Conservation (phyloP, 2,329 filamentous ascomycete genomes). For the Phialophora verrucosa region DNA sequence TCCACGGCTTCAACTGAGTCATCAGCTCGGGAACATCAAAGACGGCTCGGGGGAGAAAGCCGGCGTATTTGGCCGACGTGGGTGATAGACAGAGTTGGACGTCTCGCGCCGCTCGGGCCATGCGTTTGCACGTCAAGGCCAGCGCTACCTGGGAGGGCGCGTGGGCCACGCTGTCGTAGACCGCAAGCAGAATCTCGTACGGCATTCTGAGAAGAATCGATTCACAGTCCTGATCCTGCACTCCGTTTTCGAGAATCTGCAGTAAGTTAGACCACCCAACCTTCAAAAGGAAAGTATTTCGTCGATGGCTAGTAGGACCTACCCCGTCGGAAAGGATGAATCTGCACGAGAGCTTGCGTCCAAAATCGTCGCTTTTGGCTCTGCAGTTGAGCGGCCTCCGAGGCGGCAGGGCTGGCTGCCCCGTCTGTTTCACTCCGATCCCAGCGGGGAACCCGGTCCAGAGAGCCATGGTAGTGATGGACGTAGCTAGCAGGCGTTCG, state of each 20-base stretch:
- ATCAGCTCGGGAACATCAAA: constrained; percentile 40
- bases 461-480: constrained; percentile 25
- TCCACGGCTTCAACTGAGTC: constrained; percentile 35
- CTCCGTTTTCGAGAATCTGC: constrained; percentile 19
- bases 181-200: constrained; percentile 35
- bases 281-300: background rate
- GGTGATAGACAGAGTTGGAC: constrained; percentile 33
- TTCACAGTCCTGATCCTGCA: constrained; percentile 4
- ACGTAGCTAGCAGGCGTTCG: background rate
- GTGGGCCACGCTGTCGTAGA: constrained; percentile 36
- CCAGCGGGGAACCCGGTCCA: constrained; percentile 33
- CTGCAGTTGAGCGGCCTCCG: constrained; percentile 31
- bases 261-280: background rate
- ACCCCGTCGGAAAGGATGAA: constrained; percentile 35
- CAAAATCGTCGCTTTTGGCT: constrained; percentile 35
- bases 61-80: constrained; percentile 38
- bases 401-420: constrained; percentile 3
- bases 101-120: constrained; percentile 31
- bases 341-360: constrained; percentile 32
- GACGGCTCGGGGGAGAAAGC: constrained; percentile 35
- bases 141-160: constrained; percentile 38
- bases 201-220: constrained; percentile 35
- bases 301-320: background rate
- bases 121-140: constrained; percentile 40
- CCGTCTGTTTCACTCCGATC: constrained; percentile 9